These are phyloP conservation scores for Metroxylon sagu DNA, from an alignment of 176 grass and related monocot species.

Conservation along the genomic window DNA sequence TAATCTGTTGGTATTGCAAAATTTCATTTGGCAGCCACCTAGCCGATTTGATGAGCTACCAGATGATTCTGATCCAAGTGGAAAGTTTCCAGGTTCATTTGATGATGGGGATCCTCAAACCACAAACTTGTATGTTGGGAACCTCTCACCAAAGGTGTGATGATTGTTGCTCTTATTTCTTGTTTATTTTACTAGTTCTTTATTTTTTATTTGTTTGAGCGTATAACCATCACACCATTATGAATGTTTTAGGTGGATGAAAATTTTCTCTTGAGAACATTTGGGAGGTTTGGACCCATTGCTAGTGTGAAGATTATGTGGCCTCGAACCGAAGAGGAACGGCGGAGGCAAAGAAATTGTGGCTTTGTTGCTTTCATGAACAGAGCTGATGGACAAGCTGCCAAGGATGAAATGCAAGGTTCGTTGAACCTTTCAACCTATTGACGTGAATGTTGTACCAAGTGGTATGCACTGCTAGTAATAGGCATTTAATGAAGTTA, in stretches of 20 bases:
- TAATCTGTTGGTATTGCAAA: conserved; percentile 8
- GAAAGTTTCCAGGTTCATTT: conserved; percentile 80
- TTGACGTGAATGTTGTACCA: no score
- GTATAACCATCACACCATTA: background rate
- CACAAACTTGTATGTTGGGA: conserved; percentile 97
- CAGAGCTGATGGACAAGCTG: conserved; percentile 82
- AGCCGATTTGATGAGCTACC: conserved; percentile 91
- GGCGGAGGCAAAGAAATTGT: conserved; percentile 91
- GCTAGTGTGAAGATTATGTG: conserved; percentile 99
- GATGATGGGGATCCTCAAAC: conserved; percentile 95
- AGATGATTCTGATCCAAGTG: conserved; percentile 82
- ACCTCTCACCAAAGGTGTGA: conserved; percentile 83
- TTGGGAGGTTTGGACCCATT: conserved; percentile 97
- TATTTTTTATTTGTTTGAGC: background rate
- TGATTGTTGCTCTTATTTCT: conserved; percentile 5
- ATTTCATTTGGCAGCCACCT: conserved; percentile 41
- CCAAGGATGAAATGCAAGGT: conserved; percentile 99
- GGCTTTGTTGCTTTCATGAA: conserved; percentile 99
- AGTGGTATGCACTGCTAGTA: background rate
- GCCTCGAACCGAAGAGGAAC: conserved; percentile 97
- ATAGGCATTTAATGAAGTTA: background rate
- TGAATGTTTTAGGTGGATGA: conserved; percentile 72
- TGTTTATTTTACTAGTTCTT: background rate
- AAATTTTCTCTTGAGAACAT: conserved; percentile 96
- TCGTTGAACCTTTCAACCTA: conserved; percentile 7